phyloP scores from a whole-genome alignment of 192 early-diverging fungal genomes.

The Umbelopsis vinacea region DNA sequence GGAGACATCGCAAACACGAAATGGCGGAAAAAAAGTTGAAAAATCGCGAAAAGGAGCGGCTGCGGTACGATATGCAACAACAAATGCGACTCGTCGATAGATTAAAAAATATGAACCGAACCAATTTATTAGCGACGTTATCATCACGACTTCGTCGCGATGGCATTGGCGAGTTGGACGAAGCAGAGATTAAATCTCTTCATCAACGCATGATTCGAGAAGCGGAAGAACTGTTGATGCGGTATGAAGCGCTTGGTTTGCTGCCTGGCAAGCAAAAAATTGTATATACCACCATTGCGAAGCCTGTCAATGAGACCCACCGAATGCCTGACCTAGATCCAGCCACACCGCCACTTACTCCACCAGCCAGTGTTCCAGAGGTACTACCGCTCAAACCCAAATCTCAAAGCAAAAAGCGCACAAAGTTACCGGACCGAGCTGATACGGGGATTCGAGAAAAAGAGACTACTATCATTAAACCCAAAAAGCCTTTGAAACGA shows the following conservation, averaged over 20 bases:
- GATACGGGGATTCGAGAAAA: not conserved
- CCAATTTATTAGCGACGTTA: slow-evolving; percentile 29
- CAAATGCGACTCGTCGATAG: slow-evolving; percentile 55
- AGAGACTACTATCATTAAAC: no score
- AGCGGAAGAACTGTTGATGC: slow-evolving; percentile 13
- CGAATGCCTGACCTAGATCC: not conserved
- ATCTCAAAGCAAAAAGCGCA: not conserved
- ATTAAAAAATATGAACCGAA: slow-evolving; percentile 51
- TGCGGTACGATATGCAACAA: slow-evolving; percentile 58
- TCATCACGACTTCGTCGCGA: slow-evolving; percentile 32
- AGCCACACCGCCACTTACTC: not conserved
- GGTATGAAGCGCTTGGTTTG: slow-evolving; percentile 11
- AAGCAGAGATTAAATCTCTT: slow-evolving; percentile 5
- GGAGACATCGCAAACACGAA: slow-evolving; percentile 57
- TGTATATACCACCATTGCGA: slow-evolving; percentile 5
- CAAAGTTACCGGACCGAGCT: not conserved
- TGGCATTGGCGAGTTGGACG: slow-evolving; percentile 12
- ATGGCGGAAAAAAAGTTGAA: slow-evolving; percentile 60
- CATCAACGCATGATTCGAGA: slow-evolving; percentile 16
- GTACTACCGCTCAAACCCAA: not conserved
- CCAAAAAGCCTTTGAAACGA: no score
- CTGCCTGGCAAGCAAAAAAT: slow-evolving; percentile 12
- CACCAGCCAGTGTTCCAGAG: not conserved
- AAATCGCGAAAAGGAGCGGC: slow-evolving; percentile 59
- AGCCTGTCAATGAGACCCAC: not conserved